These are phyloP conservation scores for Pseudovirgaria hyperparasitica DNA, from an alignment of 2,329 filamentous ascomycete species.

Conservation along the genomic window DNA sequence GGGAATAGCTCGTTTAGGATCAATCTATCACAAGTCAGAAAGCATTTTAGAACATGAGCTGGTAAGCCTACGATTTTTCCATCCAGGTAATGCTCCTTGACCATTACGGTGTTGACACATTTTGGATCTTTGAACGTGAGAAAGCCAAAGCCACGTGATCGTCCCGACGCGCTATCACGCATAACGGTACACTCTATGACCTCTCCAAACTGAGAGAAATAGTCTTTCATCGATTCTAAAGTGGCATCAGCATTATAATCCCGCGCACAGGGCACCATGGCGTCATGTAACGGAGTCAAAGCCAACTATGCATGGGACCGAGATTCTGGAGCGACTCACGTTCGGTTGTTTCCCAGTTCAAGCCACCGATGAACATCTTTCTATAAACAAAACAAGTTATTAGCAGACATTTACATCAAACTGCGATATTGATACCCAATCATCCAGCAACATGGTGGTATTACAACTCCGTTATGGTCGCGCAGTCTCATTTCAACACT, in stretches of 20 bases:
- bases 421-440: no score
- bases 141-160: slow-evolving; percentile 93
- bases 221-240: slow-evolving; percentile 86
- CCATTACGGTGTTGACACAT: slow-evolving; percentile 98
- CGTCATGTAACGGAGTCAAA: neutral
- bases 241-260: slow-evolving; percentile 18
- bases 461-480: no score
- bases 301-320: slow-evolving; percentile 1
- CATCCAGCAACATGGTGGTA: no score
- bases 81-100: slow-evolving; percentile 96
- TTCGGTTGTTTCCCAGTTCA: slow-evolving; percentile 99
- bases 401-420: slow-evolving; percentile 10
- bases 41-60: slow-evolving; percentile 5
- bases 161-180: slow-evolving; percentile 85
- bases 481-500: no score
- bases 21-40: slow-evolving; percentile 51
- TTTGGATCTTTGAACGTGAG: slow-evolving; percentile 96
- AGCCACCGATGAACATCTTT: slow-evolving; percentile 98
- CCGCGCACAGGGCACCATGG: neutral
- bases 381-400: slow-evolving; percentile 33
- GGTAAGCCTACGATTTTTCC: slow-evolving; percentile 80
- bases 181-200: slow-evolving; percentile 99
- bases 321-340: slow-evolving; percentile 46
- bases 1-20: slow-evolving; percentile 93
- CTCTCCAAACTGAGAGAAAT: slow-evolving; percentile 96